phyloP scores from a whole-genome alignment of 805 yeast species.

The Lipomyces yamanashiensis region DNA sequence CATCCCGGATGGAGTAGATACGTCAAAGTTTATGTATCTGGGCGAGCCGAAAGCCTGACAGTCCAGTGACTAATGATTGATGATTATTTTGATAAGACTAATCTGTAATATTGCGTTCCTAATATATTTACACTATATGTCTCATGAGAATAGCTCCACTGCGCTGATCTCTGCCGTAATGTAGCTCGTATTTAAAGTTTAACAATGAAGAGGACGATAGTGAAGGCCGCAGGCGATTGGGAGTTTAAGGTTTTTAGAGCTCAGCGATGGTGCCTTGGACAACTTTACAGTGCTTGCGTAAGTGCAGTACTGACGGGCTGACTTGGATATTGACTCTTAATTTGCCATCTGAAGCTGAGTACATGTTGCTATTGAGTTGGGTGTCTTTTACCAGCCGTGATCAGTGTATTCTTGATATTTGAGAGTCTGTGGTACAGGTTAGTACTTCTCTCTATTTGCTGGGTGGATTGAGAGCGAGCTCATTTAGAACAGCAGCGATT shows the following conservation, averaged over 20 bases:
- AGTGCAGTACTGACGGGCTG: slow-evolving; percentile 5
- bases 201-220: not conserved
- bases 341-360: not conserved
- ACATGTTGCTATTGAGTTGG: not conserved
- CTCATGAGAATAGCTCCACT: not conserved
- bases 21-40: slow-evolving; percentile 7
- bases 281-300: slow-evolving; percentile 5
- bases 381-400: not conserved
- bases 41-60: slow-evolving; percentile 7
- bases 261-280: not conserved
- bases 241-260: slow-evolving; percentile 9
- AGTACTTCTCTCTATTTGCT: no score
- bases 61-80: not conserved
- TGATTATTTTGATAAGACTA: not conserved
- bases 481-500: no score
- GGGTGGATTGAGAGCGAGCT: no score
- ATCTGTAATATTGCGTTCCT: no score
- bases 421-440: no score
- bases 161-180: not conserved
- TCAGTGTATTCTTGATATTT: no score
- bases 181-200: not conserved
- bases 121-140: not conserved
- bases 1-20: slow-evolving; percentile 23
- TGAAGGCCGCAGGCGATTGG: slow-evolving; percentile 7
- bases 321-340: not conserved